These are phyloP conservation scores for Nakaseomyces bracarensis DNA, from an alignment of 1,139 yeast genomes.

Conservation along the genomic window DNA sequence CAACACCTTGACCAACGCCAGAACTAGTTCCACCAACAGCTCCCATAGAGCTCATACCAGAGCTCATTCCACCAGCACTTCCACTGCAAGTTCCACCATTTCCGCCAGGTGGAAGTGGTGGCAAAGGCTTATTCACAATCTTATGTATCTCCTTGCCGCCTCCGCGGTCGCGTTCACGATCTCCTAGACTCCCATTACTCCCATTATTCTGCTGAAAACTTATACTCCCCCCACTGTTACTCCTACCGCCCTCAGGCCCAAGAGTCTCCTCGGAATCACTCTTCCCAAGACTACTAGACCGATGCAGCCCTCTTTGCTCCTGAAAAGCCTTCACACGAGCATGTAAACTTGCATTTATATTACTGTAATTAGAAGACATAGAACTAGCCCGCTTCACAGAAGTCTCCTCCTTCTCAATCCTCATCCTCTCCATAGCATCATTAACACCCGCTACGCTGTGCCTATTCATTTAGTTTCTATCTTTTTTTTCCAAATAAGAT, in stretches of 20 bases:
- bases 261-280: constrained; percentile 6
- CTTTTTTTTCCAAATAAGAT: too few species aligned
- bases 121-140: constrained; percentile 29
- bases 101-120: constrained; percentile 22
- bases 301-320: constrained; percentile 46
- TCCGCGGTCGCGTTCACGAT: not conserved
- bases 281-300: constrained; percentile 18
- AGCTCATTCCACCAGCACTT: not conserved
- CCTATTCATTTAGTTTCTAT: constrained; percentile 1
- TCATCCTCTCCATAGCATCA: constrained; percentile 7
- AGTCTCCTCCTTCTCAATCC: not conserved
- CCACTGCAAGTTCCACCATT: too few species aligned
- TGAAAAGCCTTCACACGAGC: constrained; percentile 71
- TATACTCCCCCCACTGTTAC: constrained; percentile 4
- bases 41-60: too few species aligned
- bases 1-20: not conserved
- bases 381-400: constrained; percentile 19
- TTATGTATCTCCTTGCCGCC: constrained; percentile 16
- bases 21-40: not conserved
- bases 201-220: not conserved
- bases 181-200: not conserved
- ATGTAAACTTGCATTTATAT: constrained; percentile 57
- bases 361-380: constrained; percentile 28
- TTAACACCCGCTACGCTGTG: constrained; percentile 7
- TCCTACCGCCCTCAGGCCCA: constrained; percentile 4